phyloP scores from a whole-genome alignment of 305 asterid genomes.

The Rubia peregrina region DNA sequence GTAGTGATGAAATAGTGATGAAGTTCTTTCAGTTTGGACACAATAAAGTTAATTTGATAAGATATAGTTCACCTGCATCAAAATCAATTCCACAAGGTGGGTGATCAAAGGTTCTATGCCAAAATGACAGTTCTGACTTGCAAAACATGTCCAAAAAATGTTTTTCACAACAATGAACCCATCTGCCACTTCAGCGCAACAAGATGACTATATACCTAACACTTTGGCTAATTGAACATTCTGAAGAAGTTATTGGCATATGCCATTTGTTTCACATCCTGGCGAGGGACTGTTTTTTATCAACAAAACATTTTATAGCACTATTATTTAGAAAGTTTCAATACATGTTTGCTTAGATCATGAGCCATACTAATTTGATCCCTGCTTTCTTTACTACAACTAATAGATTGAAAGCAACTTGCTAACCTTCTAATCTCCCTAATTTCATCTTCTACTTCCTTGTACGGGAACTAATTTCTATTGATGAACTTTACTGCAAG shows the following conservation, averaged over 20 bases:
- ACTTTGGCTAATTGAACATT: constrained; percentile 53
- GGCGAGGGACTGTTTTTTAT: constrained; percentile 59
- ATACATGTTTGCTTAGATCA: too few species aligned
- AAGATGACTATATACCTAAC: constrained; percentile 14
- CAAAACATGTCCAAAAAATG: not conserved
- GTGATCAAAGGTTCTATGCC: not conserved
- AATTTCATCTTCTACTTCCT: too few species aligned
- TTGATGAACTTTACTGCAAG: too few species aligned
- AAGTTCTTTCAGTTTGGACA: not conserved
- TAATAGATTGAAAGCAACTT: too few species aligned
- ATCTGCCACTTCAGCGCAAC: constrained; percentile 22
- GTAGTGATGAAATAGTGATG: too few species aligned
- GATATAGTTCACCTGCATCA: not conserved
- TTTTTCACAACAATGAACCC: constrained; percentile 24
- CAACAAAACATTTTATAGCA: too few species aligned
- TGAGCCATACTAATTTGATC: too few species aligned
- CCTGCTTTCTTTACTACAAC: too few species aligned
- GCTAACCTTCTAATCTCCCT: too few species aligned
- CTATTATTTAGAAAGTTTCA: too few species aligned
- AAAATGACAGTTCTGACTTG: too few species aligned
- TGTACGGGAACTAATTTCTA: too few species aligned
- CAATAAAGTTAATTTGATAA: not conserved
- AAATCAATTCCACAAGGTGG: not conserved
- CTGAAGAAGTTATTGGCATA: constrained; percentile 93
- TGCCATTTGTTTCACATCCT: constrained; percentile 98